Evolutionary conservation across 176 grass and related monocot species (phyloP), one percentile per base, ranked within the genome.

Genomic region (Avena insularis): DNA sequence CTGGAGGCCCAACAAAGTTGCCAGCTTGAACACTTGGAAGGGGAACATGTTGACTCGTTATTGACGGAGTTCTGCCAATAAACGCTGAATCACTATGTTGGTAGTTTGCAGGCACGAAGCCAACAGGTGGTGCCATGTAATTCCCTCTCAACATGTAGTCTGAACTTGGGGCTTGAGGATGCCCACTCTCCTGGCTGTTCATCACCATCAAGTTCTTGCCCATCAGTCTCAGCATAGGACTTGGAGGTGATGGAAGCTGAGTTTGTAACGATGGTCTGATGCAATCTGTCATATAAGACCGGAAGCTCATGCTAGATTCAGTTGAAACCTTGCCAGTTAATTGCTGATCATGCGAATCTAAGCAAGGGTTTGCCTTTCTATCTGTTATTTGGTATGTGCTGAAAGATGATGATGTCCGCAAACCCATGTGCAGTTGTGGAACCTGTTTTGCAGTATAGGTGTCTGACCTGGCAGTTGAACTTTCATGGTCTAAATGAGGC

Each of bases 171-270:
- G 78, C 81, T 87, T 78, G 90, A 80, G 86, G 89, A 79, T 92
- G 92, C 66, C 79, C 49, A 84, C 73, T 84, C 88, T 93, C 94
- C 80, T 99, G 94, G 6, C 86, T 95, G 85, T 93, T 99, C 89
- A 93, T 91, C 85, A 99, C 94, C 87, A 90, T 86, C 73, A 99
- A 87, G 63, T 99, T 89, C 74, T 99, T 99, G 82, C 94, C 97
- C 97, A 99, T 99, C 74, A 99, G 83, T 67, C 97, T 89, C 67
- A 99, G 82, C 82, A 96, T 75, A 62, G 91, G 92, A 86, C 93
- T 99, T 71, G 95, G 79, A 35, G 87, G 91, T 16, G 94, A 93
- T 65, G 92, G 83, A 58, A 82, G 87, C 67, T 89, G 90, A 66
- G 57, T 85, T 82, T 80, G 90, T 82, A 86, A 80, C 48, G 79